A percentile compares a stretch with the other conserved stretches of the same genome.
Evolutionary conservation across 2,329 filamentous ascomycete genomes (phyloP).

Genomic region (Clonostachys chloroleuca): DNA sequence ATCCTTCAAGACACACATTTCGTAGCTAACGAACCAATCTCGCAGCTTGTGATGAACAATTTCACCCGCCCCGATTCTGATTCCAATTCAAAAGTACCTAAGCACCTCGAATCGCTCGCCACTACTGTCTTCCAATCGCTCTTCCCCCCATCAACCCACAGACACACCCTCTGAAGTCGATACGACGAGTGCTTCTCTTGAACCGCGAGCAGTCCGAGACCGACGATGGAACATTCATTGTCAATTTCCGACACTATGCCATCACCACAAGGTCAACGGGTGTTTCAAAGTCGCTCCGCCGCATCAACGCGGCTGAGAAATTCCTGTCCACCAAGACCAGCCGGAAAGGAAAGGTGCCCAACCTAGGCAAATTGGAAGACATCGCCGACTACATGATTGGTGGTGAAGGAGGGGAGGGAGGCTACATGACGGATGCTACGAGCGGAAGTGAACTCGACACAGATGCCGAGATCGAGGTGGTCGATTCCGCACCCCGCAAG

Average conservation of each 20-base stretch:
- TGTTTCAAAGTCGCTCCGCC: conserved; percentile 76
- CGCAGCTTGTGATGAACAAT: conserved; percentile 93
- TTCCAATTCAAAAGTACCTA: conserved; percentile 69
- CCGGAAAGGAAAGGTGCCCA: conserved; percentile 70
- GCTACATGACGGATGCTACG: conserved; percentile 80
- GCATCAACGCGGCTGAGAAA: conserved; percentile 82
- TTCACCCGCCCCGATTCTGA: conserved; percentile 66
- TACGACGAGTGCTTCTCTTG: conserved; percentile 83
- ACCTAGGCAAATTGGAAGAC: conserved; percentile 86
- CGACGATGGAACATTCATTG: conserved; percentile 67
- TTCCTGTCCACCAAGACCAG: conserved; percentile 57
- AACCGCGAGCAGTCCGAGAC: conserved; percentile 70
- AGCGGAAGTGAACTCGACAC: conserved; percentile 92
- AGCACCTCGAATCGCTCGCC: conserved; percentile 86
- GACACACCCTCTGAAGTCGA: conserved; percentile 83
- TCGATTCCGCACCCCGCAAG: conserved; percentile 57
- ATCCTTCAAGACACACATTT: no score
- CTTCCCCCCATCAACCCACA: conserved; percentile 96
- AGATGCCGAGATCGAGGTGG: conserved; percentile 90
- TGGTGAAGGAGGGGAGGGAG: conserved; percentile 63
- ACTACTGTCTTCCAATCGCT: conserved; percentile 95
- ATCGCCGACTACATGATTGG: conserved; percentile 94
- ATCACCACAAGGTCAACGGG: conserved; percentile 88
- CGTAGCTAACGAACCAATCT: conserved; percentile 8
- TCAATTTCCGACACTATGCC: conserved; percentile 90